Evolutionary conservation across 2,329 filamentous ascomycete species (phyloP).

Genomic region (Cladosporium phlei): DNA sequence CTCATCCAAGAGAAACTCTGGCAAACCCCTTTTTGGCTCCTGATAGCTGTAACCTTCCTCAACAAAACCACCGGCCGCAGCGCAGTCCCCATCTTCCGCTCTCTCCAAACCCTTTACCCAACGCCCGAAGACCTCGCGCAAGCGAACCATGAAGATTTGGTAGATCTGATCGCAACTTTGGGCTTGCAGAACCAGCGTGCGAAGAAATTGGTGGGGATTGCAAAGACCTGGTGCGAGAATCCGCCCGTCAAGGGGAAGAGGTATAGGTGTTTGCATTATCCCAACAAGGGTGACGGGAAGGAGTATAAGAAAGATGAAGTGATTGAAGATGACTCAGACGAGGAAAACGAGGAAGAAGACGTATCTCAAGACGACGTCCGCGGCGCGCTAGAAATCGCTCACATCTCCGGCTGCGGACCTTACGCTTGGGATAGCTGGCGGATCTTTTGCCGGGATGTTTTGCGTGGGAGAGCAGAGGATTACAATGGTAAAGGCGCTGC

Average conservation of each 20-base stretch:
- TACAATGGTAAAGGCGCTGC: constrained; percentile 58
- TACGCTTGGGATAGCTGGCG: constrained; percentile 89
- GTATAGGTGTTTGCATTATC: constrained; percentile 55
- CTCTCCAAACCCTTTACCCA: constrained; percentile 64
- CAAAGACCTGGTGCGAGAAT: constrained; percentile 59
- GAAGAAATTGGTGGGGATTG: constrained; percentile 63
- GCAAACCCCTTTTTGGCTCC: constrained; percentile 69
- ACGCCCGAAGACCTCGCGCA: constrained; percentile 59
- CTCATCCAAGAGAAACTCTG: constrained; percentile 79
- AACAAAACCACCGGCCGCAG: constrained; percentile 71
- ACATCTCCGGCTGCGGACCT: constrained; percentile 69
- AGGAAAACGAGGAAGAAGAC: no score
- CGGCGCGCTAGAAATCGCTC: constrained; percentile 75
- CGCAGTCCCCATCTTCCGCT: constrained; percentile 71
- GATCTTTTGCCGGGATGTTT: constrained; percentile 80
- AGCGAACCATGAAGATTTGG: constrained; percentile 53
- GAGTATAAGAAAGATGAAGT: constrained; percentile 43
- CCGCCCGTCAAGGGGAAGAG: constrained; percentile 58
- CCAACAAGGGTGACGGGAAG: constrained; percentile 45
- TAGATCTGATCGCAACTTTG: constrained; percentile 61
- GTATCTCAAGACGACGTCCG: constrained; percentile 40
- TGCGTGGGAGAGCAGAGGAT: constrained; percentile 61
- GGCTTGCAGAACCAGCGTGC: constrained; percentile 68
- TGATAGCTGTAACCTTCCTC: constrained; percentile 78
- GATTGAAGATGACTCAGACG: constrained; percentile 45